Conservation (phyloP, 495 filamentous ascomycete genomes). For the Daldinia decipiens region DNA sequence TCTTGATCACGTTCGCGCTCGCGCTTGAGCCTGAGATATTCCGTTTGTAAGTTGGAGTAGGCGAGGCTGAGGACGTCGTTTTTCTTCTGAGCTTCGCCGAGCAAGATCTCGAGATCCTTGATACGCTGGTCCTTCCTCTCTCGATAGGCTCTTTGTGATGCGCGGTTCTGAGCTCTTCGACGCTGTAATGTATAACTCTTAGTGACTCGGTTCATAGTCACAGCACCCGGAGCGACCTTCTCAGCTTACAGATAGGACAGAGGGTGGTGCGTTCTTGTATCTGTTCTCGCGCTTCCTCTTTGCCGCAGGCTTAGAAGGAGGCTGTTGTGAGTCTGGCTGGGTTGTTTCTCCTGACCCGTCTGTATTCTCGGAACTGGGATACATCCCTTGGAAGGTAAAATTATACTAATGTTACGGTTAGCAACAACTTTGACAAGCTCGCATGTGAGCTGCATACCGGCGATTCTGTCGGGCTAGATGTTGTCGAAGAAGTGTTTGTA, state of each 20-base stretch:
- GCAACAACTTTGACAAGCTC: conserved; percentile 9
- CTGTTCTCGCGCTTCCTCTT: conserved; percentile 62
- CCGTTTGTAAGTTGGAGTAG: conserved; percentile 54
- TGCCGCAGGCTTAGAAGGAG: conserved; percentile 52
- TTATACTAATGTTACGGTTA: conserved; percentile 49
- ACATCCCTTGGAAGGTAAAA: conserved; percentile 48
- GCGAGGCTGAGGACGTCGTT: conserved; percentile 56
- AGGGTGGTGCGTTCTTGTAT: conserved; percentile 61
- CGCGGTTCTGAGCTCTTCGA: conserved; percentile 67
- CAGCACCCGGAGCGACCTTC: not conserved
- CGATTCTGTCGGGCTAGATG: conserved; percentile 55
- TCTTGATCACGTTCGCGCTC: conserved; percentile 45
- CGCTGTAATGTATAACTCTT: conserved; percentile 52
- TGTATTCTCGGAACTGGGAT: conserved; percentile 52
- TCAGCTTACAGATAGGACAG: conserved; percentile 57
- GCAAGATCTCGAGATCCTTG: conserved; percentile 81
- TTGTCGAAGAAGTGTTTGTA: conserved; percentile 52
- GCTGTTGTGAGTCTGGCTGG: conserved; percentile 54
- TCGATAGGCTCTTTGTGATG: conserved; percentile 80
- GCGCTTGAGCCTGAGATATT: conserved; percentile 54
- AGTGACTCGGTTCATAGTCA: conserved; percentile 24
- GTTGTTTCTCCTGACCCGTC: conserved; percentile 41
- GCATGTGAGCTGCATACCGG: conserved; percentile 43
- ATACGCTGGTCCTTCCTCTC: conserved; percentile 87
- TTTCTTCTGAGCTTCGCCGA: conserved; percentile 63